These are phyloP conservation scores for Tephrocybe rancida DNA, from an alignment of 768 basidiomycete genomes.

Conservation along the genomic window DNA sequence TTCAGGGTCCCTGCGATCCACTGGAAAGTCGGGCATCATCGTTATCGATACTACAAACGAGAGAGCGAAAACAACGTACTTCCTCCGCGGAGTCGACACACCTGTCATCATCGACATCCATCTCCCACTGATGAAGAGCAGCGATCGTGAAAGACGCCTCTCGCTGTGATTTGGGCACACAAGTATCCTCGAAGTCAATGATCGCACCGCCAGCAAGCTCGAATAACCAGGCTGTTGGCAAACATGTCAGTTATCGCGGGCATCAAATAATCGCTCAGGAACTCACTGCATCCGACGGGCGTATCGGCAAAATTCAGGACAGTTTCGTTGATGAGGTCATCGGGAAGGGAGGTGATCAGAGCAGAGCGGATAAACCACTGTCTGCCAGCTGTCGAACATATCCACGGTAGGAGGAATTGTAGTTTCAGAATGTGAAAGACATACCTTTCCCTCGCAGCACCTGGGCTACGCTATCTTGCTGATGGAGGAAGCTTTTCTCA, in stretches of 20 bases:
- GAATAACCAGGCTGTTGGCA: slow-evolving; percentile 82
- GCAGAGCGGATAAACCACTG: slow-evolving; percentile 93
- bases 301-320: slow-evolving; percentile 80
- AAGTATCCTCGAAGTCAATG: slow-evolving; percentile 69
- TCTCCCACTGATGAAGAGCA: slow-evolving; percentile 92
- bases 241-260: not conserved
- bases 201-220: slow-evolving; percentile 87
- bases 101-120: slow-evolving; percentile 77
- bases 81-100: slow-evolving; percentile 85
- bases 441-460: slow-evolving; percentile 84
- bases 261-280: not conserved
- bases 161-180: slow-evolving; percentile 77
- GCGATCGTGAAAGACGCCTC: slow-evolving; percentile 84
- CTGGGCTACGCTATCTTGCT: slow-evolving; percentile 92
- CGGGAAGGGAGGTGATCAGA: slow-evolving; percentile 80
- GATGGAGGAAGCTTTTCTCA: slow-evolving; percentile 86
- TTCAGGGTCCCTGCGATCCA: slow-evolving; percentile 82
- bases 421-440: not conserved
- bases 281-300: slow-evolving; percentile 90
- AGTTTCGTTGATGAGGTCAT: slow-evolving; percentile 84
- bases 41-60: too few species aligned
- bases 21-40: slow-evolving; percentile 38
- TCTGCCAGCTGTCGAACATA: slow-evolving; percentile 55
- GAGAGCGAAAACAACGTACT: slow-evolving; percentile 36
- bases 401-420: not conserved